Conservation (phyloP, 2,329 filamentous ascomycete species). For the Thelonectria discophora region DNA sequence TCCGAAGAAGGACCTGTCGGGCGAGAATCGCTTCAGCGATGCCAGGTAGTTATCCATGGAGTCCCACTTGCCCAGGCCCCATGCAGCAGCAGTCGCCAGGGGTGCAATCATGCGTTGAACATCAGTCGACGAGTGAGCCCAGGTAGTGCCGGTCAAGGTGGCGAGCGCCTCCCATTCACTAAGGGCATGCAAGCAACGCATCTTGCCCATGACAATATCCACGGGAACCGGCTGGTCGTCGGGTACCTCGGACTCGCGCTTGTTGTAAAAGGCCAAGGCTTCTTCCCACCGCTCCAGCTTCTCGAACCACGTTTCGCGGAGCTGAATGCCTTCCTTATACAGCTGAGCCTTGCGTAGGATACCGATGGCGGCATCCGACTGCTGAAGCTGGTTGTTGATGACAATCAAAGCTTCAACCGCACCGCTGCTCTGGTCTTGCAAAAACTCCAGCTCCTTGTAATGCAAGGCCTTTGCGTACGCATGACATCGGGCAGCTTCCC, state of each 20-base stretch:
- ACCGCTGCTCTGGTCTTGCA: constrained; percentile 94
- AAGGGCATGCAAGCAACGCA: constrained; percentile 96
- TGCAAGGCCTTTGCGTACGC: constrained; percentile 98
- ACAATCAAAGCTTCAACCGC: constrained; percentile 97
- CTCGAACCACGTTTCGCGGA: constrained; percentile 99
- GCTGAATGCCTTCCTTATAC: constrained; percentile 90
- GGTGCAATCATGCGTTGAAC: constrained; percentile 92
- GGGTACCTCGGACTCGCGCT: constrained; percentile 77
- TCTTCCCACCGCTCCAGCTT: constrained; percentile 99
- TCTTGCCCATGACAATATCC: constrained; percentile 98
- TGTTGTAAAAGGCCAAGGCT: constrained; percentile 89
- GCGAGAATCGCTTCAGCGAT: constrained; percentile 92
- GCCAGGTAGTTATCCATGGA: constrained; percentile 97
- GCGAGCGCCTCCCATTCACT: constrained; percentile 97
- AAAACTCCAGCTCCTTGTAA: constrained; percentile 98
- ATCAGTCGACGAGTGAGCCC: constrained; percentile 87
- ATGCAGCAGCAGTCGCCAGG: constrained; percentile 92
- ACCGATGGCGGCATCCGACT: constrained; percentile 97
- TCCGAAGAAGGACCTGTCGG: constrained; percentile 96
- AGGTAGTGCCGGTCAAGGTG: constrained; percentile 88
- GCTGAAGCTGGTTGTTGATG: constrained; percentile 99
- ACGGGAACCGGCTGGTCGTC: constrained; percentile 71
- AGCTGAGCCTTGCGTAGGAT: constrained; percentile 95
- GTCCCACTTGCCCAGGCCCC: constrained; percentile 97
- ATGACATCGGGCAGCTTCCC: constrained; percentile 95